phyloP scores from a whole-genome alignment of 2,329 filamentous ascomycete genomes.

The Zymoseptoria tritici region DNA sequence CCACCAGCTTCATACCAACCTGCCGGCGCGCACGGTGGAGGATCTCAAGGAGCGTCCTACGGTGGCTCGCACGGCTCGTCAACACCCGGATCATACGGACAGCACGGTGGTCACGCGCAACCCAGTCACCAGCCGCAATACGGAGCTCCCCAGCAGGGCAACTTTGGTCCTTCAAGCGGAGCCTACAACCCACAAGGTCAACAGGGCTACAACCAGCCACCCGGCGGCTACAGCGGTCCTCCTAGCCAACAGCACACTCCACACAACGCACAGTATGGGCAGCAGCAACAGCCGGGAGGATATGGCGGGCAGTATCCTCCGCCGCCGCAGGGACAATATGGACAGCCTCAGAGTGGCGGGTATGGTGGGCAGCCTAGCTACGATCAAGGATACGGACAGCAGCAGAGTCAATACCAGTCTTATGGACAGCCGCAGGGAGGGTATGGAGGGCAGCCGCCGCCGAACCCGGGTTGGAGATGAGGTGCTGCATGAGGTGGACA shows the following conservation, averaged over 20 bases:
- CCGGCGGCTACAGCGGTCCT: slow-evolving; percentile 15
- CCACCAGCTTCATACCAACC: slow-evolving; percentile 31
- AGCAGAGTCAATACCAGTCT: slow-evolving; percentile 15
- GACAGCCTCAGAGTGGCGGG: slow-evolving; percentile 8
- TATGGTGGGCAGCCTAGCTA: slow-evolving; percentile 8
- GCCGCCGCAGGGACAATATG: slow-evolving; percentile 10
- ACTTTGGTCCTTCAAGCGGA: slow-evolving; percentile 7
- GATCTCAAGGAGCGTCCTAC: neutral
- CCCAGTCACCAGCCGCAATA: slow-evolving; percentile 11
- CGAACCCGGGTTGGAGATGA: slow-evolving; percentile 25
- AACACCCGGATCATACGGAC: slow-evolving; percentile 14
- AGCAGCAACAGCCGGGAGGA: slow-evolving; percentile 6
- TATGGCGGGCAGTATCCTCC: slow-evolving; percentile 9
- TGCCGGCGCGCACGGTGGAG: slow-evolving; percentile 12
- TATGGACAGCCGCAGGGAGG: slow-evolving; percentile 12
- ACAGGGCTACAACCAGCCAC: slow-evolving; percentile 18
- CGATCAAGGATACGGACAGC: slow-evolving; percentile 12
- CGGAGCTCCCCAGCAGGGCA: slow-evolving; percentile 3
- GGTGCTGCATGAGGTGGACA: too few species aligned
- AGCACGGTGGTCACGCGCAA: slow-evolving; percentile 17
- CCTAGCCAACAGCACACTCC: slow-evolving; percentile 13
- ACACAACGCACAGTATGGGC: slow-evolving; percentile 10
- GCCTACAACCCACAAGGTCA: slow-evolving; percentile 13
- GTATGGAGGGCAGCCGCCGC: slow-evolving; percentile 15
- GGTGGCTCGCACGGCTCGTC: slow-evolving; percentile 2